These are phyloP conservation scores for Sugiyamaella japonica DNA, from an alignment of 1,139 yeast genomes.

Conservation along the genomic window DNA sequence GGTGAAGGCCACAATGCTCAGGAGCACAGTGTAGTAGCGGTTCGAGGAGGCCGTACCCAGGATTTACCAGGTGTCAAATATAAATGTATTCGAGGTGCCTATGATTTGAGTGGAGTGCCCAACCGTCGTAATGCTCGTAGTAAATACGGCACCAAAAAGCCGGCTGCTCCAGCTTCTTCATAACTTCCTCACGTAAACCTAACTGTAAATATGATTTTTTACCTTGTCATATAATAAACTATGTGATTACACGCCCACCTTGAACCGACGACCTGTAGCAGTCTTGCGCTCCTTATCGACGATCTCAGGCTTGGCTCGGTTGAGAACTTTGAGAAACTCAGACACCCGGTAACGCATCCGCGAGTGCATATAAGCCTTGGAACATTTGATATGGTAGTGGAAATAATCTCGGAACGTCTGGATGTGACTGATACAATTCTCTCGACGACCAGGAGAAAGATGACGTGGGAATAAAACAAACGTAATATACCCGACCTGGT, in stretches of 20 bases:
- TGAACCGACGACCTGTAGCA: conserved; percentile 59
- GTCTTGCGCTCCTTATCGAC: conserved; percentile 82
- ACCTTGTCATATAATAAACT: neutral
- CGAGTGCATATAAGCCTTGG: conserved; percentile 97
- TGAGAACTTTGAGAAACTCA: conserved; percentile 90
- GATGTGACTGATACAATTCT: conserved; percentile 83
- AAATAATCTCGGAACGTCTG: conserved; percentile 92
- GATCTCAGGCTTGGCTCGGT: conserved; percentile 94
- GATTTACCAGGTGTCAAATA: conserved; percentile 99
- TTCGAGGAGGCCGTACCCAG: conserved; percentile 96
- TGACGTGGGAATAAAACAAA: conserved; percentile 67
- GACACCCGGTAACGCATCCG: conserved; percentile 96
- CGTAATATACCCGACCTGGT: conserved; percentile 46
- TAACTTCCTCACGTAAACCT: conserved; percentile 7
- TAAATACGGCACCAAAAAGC: conserved; percentile 92
- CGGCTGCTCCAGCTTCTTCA: conserved; percentile 43
- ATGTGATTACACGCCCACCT: conserved; percentile 9
- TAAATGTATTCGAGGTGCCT: conserved; percentile 89
- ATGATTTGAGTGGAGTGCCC: conserved; percentile 93
- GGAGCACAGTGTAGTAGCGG: conserved; percentile 94
- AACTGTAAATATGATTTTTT: conserved; percentile 4
- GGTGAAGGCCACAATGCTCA: conserved; percentile 99
- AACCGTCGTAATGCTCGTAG: conserved; percentile 88
- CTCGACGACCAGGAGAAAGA: conserved; percentile 69
- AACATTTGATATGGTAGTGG: conserved; percentile 97